Base-by-base conservation (phyloP, 371 early-diverging fungal species). In the Parasitella parasitica region DNA sequence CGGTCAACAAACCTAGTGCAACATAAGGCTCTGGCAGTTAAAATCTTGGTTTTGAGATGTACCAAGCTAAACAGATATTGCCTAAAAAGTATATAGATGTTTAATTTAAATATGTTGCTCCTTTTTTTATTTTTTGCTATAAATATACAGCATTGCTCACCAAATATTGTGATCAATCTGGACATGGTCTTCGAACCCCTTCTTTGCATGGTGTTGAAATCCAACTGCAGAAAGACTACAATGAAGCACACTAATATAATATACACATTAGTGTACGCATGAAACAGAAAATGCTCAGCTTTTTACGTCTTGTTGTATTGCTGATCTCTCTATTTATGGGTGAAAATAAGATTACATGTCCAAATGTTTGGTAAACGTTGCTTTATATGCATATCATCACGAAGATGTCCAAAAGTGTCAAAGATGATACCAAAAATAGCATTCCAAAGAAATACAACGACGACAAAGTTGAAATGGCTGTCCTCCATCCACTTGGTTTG, bases 381-480 rank as follows among this genome's bases (percentile, higher is more conserved):
- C 32, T 32, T 11, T 32, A n/a, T n/a, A n/a, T n/a, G 46, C 59
- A 66, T 75, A 72, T 72, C 83, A 65, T 85, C 83, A 61, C 86
- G 76, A 18, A 85, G 72, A 64, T 80, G 80, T 15, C 83, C 86
- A 69, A 85, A 85, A 0, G 83, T 85, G 51, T 85, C 86, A 60
- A 85, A 85, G 22, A 85, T 83, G 36, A 84, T 80, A 80, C 85
- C 86, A 64, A 85, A 85, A 38, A 85, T 82, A 12, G 80, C 86
- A 67, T 85, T 85, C 30, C 83, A 39, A 22, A 85, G 64, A 46
- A 85, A 83, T 4, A 85, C 82, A 32, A 85, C 76, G 0, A 85
- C 86, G 13, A 85, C 66, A 50, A 85, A 46, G 58, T 80, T n/a
- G 83, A 67, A 85, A 85, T 5, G 76, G 66, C 59, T n/a, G 78